Conservation (phyloP, 306 rosid genomes). For the Betula pendula region DNA sequence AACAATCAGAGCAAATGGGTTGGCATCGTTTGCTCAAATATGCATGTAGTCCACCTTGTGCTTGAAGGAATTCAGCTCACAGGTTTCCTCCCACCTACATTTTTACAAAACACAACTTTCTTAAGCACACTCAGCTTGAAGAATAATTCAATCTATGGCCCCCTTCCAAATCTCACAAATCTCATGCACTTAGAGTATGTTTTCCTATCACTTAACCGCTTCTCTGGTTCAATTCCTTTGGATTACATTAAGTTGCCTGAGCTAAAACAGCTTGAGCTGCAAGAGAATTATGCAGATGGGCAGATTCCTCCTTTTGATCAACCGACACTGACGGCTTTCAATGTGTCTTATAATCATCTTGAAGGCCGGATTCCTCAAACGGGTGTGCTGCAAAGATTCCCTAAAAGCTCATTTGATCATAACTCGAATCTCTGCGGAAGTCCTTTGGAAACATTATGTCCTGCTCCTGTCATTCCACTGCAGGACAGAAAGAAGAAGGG, state of each 20-base stretch:
- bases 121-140: slow-evolving; percentile 45
- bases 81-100: slow-evolving; percentile 50
- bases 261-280: slow-evolving; percentile 43
- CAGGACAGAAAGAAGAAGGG: slow-evolving; percentile 22
- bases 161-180: slow-evolving; percentile 47
- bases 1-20: slow-evolving; percentile 50
- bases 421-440: slow-evolving; percentile 63
- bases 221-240: slow-evolving; percentile 49
- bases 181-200: slow-evolving; percentile 46
- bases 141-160: slow-evolving; percentile 58
- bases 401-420: slow-evolving; percentile 43
- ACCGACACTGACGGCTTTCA: slow-evolving; percentile 45
- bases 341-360: slow-evolving; percentile 61
- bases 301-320: slow-evolving; percentile 64
- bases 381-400: slow-evolving; percentile 47
- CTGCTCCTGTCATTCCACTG: slow-evolving; percentile 27
- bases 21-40: slow-evolving; percentile 56
- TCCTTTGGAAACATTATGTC: slow-evolving; percentile 50
- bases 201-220: slow-evolving; percentile 40
- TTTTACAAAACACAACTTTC: slow-evolving; percentile 50
- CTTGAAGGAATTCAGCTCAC: slow-evolving; percentile 53
- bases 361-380: slow-evolving; percentile 57
- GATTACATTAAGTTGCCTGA: slow-evolving; percentile 42
- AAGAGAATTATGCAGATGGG: slow-evolving; percentile 46
- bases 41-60: slow-evolving; percentile 56